Base-by-base conservation (phyloP, 164 flowering plant species). In the Platanus orientalis region DNA sequence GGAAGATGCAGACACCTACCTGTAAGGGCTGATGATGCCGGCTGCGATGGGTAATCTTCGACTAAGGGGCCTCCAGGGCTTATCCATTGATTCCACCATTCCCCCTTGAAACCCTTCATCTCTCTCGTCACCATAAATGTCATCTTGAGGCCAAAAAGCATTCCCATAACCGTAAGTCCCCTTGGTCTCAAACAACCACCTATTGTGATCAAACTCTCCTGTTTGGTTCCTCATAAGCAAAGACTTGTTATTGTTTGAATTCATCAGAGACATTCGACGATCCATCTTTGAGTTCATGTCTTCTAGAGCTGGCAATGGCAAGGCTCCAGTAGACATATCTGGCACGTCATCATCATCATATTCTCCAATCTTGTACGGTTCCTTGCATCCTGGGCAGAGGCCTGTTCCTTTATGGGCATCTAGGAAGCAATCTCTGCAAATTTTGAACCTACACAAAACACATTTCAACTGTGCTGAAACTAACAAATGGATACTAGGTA, bases 51-150 rank as follows among this genome's bases (percentile, higher is more conserved):
- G 79, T n/a, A 79, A n/a, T 61, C 27, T 80, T 25, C 93, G 70
- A 32, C 89, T 85, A 14, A 91, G 83, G 6, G 97, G 97, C 70
- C 76, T 85, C 91, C 90, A 89, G 0, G 96, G 96, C 77, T 84
- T 91, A 50, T 83, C 91, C 61, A 68, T 60, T 2, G 75, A 63
- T 40, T 89, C 93, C 11, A 72, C 32, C 75, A 77, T 68, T 3
- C 77, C 74, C 13, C 77, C 78, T 2, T 27, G 65, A 42, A 66
- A 12, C 7, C 76, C 75, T 6, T 71, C 79, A 53, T 69, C 73
- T 7, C 69, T 65, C 9, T 70, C 78, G 3, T 75, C 88, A 19
- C 64, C 82, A 36, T 79, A 77, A 32, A 60, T 70, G 0, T 81
- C 81, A 29, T 88, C 89, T 45, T 79, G 76, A 2, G 88, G 78